These are phyloP conservation scores for Magnolia sinica DNA, from an alignment of 164 flowering plant genomes.

Conservation along the genomic window DNA sequence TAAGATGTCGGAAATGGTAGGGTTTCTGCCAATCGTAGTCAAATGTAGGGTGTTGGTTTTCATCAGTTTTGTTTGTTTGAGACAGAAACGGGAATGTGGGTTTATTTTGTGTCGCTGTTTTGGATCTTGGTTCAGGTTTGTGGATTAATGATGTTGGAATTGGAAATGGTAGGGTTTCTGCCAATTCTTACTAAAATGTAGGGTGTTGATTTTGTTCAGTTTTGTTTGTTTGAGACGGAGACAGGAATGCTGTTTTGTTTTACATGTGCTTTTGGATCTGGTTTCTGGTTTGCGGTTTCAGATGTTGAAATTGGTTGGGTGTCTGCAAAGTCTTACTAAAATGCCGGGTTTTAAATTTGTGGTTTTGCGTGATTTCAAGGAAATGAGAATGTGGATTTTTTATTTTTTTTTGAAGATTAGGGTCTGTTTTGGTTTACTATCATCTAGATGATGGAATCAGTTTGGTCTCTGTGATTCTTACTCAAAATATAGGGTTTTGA, in stretches of 20 bases:
- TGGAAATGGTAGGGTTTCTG: not conserved
- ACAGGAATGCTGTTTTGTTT: conserved; percentile 1
- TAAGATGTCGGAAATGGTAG: too few relatives aligned
- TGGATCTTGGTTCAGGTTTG: not conserved
- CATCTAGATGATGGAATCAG: not conserved
- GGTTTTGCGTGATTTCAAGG: not conserved
- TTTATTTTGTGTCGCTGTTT: not conserved
- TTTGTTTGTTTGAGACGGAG: not conserved
- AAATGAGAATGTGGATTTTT: conserved; percentile 6
- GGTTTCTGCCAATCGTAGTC: too few relatives aligned
- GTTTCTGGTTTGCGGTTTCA: conserved; percentile 7
- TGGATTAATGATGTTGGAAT: not conserved
- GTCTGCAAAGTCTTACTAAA: not conserved
- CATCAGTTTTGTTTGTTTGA: not conserved
- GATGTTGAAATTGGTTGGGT: not conserved
- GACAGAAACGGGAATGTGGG: not conserved
- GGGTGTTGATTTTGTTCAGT: not conserved
- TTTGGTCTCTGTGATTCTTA: not conserved
- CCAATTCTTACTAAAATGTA: not conserved
- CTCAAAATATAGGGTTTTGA: not conserved
- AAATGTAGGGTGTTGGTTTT: too few relatives aligned
- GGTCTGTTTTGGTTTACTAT: not conserved
- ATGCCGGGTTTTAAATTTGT: not conserved
- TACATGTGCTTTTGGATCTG: not conserved
- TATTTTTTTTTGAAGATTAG: not conserved